Evolutionary conservation across 2,329 filamentous ascomycete species (phyloP), one percentile per base, ranked within the genome.

Genomic region (Exophiala mesophila): DNA sequence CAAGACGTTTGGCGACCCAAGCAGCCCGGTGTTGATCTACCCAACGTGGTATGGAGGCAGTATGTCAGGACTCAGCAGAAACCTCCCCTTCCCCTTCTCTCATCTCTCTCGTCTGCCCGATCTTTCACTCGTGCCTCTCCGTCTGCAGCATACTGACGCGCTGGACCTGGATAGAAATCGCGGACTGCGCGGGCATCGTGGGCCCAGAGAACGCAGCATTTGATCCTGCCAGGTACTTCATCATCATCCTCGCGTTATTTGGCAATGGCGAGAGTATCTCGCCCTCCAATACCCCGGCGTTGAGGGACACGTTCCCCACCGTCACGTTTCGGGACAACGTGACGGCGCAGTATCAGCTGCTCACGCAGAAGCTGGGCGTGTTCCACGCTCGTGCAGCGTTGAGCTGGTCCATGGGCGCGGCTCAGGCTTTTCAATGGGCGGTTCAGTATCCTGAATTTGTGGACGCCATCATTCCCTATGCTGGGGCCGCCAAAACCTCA

Each of bases 131-230:
- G n/a, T n/a, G n/a, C n/a, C n/a, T n/a, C n/a, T n/a, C n/a, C n/a
- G n/a, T n/a, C n/a, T n/a, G n/a, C n/a, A n/a, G n/a, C n/a, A n/a
- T n/a, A n/a, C n/a, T n/a, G n/a, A n/a, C n/a, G n/a, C n/a, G n/a
- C n/a, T n/a, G n/a, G n/a, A n/a, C n/a, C n/a, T n/a, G n/a, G n/a
- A n/a, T n/a, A n/a, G n/a, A n/a, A n/a, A n/a, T 89, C 49, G 67
- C 72, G 2, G 80, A 85, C 56, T 89, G 88, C 47, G 72, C 83
- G 58, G 88, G 85, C 85, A 73, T 89, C 8, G 73, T 86, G 29
- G 82, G 82, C 9, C 61, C 73, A 4, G 72, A 78, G 52, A 85
- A 78, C n/a, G n/a, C n/a, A 59, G 74, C 80, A 0, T 68, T 89
- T 30, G 74, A 74, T 47, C 83, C 84, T 0, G 66, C 68, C 10